phyloP scores from a whole-genome alignment of 2,329 filamentous ascomycete species.

The Fusarium sp. region DNA sequence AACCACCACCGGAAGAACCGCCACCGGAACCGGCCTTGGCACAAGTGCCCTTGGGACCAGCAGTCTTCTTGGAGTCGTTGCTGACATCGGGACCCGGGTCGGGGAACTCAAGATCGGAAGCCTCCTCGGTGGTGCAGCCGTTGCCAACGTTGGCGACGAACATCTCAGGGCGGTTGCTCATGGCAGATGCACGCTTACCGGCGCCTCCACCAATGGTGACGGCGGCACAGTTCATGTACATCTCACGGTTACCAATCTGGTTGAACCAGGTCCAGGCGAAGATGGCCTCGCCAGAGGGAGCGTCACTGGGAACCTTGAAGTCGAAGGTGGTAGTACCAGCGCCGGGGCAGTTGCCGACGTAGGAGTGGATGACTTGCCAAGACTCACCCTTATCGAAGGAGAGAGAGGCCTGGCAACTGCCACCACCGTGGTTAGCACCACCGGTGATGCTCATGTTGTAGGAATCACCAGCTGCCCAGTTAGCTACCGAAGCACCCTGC shows the following conservation, averaged over 20 bases:
- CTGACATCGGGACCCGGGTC: constrained; percentile 70
- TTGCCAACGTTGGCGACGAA: constrained; percentile 78
- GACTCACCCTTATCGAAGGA: constrained; percentile 78
- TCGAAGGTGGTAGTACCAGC: constrained; percentile 64
- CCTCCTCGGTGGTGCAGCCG: constrained; percentile 70
- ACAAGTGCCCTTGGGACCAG: constrained; percentile 55
- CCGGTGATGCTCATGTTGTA: constrained; percentile 76
- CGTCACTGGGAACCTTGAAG: constrained; percentile 75
- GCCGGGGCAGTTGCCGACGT: constrained; percentile 67
- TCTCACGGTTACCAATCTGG: constrained; percentile 81
- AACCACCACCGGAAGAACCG: constrained; percentile 17
- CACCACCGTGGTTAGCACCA: constrained; percentile 74
- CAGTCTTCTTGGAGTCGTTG: constrained; percentile 53
- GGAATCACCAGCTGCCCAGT: constrained; percentile 71
- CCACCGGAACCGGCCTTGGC: constrained; percentile 46
- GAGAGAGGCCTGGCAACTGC: constrained; percentile 81
- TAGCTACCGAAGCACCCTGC: constrained; percentile 67
- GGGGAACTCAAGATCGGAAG: constrained; percentile 73
- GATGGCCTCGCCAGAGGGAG: constrained; percentile 71
- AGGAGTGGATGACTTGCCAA: constrained; percentile 76
- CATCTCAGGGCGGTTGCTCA: constrained; percentile 72
- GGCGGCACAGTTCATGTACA: constrained; percentile 88
- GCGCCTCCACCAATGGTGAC: constrained; percentile 68
- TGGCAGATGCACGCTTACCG: constrained; percentile 55
- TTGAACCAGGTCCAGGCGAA: constrained; percentile 86